Evolutionary conservation across 2,329 filamentous ascomycete genomes (phyloP), one percentile per base, ranked within the genome.

Genomic region (Neoarthrinium moseri): DNA sequence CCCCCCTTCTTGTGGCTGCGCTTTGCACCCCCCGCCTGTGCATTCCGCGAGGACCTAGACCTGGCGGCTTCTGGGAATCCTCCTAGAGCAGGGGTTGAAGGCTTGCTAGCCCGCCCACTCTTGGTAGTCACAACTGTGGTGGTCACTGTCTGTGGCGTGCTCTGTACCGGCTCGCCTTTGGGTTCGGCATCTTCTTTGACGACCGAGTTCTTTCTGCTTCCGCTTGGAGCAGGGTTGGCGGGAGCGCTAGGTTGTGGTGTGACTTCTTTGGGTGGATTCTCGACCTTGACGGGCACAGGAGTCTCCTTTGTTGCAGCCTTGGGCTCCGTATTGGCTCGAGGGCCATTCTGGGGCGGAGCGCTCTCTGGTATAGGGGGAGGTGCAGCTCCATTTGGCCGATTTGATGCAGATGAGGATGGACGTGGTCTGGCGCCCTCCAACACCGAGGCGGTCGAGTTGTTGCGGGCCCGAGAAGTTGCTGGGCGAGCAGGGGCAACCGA

Each of bases 391-490:
- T 82, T 87, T 13, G 75, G 68, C 53, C 83, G 86, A 53, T 73
- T 84, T 3, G 84, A 80, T 10, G 80, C 72, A 2, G 81, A 79
- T 2, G 84, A 82, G 5, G 77, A 67, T 2, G 83, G 80, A 27
- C 80, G 73, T 49, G 74, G 67, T 45, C 75, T 74, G 45, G 67
- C 60, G 51, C 73, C 75, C 49, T 88, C 83, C 26, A 70, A 70
- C 42, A 67, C 70, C n/a, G 79, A 77, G 47, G 82, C 79, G 45
- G 81, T 78, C 13, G 87, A 89, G 59, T 87, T 91, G 61, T 91
- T 89, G 58, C 90, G 83, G 29, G 83, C 81, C 54, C 89, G 82
- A 5, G 86, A 83, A 5, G 85, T 84, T 41, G 80, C 75, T 11
- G 88, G 84, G 34, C 86, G 80, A 47, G 81, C 71, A 23, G 70